Conservation (phyloP, 768 basidiomycete genomes). For the Suillus subluteus region DNA sequence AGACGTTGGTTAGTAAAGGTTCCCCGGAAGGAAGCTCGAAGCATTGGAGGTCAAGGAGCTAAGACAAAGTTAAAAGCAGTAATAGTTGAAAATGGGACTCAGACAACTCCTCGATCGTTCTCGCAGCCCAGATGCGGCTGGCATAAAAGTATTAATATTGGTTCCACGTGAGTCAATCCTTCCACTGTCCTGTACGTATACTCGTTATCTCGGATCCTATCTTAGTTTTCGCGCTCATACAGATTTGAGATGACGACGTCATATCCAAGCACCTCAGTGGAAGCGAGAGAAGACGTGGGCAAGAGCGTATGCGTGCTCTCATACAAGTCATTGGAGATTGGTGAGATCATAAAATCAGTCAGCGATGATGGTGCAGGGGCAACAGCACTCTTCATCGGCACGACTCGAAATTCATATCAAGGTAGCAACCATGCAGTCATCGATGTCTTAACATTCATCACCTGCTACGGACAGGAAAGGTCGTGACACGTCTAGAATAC, state of each 20-base stretch:
- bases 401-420: constrained; percentile 85
- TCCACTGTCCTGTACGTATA: background rate
- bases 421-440: constrained; percentile 43
- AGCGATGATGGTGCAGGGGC: constrained; percentile 70
- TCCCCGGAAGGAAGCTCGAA: background rate
- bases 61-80: background rate
- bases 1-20: background rate
- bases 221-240: constrained; percentile 3
- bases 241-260: constrained; percentile 23
- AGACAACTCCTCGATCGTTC: background rate
- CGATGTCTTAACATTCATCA: constrained; percentile 15
- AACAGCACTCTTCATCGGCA: constrained; percentile 78
- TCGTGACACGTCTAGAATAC: constrained; percentile 76
- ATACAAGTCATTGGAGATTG: constrained; percentile 57
- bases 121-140: background rate
- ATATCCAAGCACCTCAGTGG: constrained; percentile 27
- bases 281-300: constrained; percentile 29
- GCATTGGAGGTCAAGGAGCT: background rate
- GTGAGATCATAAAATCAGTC: constrained; percentile 63
- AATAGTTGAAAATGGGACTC: background rate
- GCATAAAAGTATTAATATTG: background rate
- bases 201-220: background rate
- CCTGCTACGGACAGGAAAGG: constrained; percentile 51
- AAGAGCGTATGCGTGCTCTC: constrained; percentile 53
- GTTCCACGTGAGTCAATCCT: background rate